Evolutionary conservation across 2,329 filamentous ascomycete genomes (phyloP), one percentile per base, ranked within the genome.

Genomic region (Sodiomyces alkalinus): DNA sequence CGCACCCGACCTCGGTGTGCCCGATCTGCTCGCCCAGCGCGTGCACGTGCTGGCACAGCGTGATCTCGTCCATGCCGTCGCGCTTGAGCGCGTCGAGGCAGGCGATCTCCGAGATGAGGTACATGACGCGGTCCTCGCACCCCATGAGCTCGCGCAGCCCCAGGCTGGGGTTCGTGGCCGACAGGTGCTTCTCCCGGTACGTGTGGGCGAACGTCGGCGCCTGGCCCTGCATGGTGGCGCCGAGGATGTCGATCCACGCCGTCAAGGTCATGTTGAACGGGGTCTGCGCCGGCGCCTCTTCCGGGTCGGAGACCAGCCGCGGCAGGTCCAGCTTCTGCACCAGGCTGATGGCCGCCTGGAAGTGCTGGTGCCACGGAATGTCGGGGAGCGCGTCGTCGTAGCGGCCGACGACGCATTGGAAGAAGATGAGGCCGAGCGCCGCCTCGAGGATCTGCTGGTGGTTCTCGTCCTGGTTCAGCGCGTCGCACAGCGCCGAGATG

Each of bases 51-150:
- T 79, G 71, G 67, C 86, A 94, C 24, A 96, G 72, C 28, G 74
- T 72, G 39, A 90, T 75, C 45, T 90, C 77, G 41, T 92, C 80
- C 59, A 90, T 83, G 41, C 80, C 80, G 34, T 80, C 73, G 21
- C 64, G 59, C 62, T 90, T 92, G 38, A 94, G 70, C 4, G 81
- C 80, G 51, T 96, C 90, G 29, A 98, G 73, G 53, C 90, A 96
- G 30, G 87, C 82, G 43, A 96, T 93, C 57, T 98, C 90, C 2
- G 85, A 92, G 49, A 98, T 92, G 43, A 96, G 65, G 53, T 93
- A 96, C 85, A 98, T 94, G 55, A 96, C 80, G 14, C 76, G 74
- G 55, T 98, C 90, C 39, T 96, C 87, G 52, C 90, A 96, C 41
- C 90, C 90, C 86, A 96, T 96, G 28, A 96, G 68, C 58, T 92